These are phyloP conservation scores for Geotrichum aggregatum DNA, from an alignment of 1,139 yeast species.

Conservation along the genomic window DNA sequence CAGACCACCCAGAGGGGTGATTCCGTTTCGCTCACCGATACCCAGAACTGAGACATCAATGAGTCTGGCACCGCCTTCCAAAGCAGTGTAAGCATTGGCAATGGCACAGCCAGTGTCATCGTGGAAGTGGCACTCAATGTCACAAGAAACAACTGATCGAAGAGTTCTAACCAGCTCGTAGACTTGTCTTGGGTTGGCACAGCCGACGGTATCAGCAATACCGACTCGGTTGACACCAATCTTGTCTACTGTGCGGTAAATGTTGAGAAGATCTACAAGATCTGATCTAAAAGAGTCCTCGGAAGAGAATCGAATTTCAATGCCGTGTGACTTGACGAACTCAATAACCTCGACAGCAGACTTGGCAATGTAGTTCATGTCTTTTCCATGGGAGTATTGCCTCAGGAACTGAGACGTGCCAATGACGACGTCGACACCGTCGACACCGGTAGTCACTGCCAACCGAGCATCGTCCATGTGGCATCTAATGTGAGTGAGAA, in stretches of 20 bases:
- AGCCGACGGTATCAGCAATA: constrained; percentile 98
- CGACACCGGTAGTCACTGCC: constrained; percentile 97
- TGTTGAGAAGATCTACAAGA: constrained; percentile 88
- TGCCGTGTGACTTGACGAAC: constrained; percentile 94
- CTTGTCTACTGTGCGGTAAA: constrained; percentile 94
- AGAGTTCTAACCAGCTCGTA: constrained; percentile 93
- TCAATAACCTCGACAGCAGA: constrained; percentile 95
- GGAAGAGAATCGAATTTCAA: constrained; percentile 92
- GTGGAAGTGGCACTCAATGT: constrained; percentile 98
- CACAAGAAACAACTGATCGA: constrained; percentile 91
- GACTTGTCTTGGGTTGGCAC: constrained; percentile 98
- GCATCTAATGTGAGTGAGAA: constrained; percentile 87
- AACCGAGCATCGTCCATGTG: constrained; percentile 98
- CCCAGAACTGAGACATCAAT: constrained; percentile 95
- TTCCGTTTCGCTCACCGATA: constrained; percentile 98
- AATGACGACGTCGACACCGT: constrained; percentile 97
- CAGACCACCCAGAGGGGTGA: constrained; percentile 93
- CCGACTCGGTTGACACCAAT: constrained; percentile 98
- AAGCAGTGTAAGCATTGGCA: constrained; percentile 96
- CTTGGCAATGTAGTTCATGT: constrained; percentile 96
- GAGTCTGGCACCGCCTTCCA: constrained; percentile 95
- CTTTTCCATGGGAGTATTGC: constrained; percentile 95
- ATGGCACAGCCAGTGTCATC: constrained; percentile 98
- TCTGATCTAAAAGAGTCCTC: constrained; percentile 98
- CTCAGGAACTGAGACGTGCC: constrained; percentile 96